Evolutionary conservation across 2,329 filamentous ascomycete genomes (phyloP).

Genomic region (Biscogniauxia sp.): DNA sequence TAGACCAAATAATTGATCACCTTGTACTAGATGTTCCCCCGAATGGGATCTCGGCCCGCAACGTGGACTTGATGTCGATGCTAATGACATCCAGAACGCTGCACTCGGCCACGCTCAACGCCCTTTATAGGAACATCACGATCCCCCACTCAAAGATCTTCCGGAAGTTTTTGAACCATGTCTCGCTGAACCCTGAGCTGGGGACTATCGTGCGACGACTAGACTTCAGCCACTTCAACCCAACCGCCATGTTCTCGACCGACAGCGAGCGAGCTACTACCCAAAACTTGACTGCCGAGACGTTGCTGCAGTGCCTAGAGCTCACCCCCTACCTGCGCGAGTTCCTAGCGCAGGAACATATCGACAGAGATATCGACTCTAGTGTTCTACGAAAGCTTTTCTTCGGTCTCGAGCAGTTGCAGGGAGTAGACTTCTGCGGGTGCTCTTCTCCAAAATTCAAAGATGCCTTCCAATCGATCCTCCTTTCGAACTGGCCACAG

Average conservation of each 20-base stretch:
- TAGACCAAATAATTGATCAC: conserved; percentile 72
- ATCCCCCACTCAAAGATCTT: conserved; percentile 83
- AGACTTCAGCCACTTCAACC: conserved; percentile 85
- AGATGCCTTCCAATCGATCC: conserved; percentile 57
- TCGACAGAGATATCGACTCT: conserved; percentile 72
- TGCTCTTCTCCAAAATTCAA: conserved; percentile 69
- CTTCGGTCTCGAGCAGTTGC: conserved; percentile 60
- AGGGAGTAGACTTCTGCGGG: conserved; percentile 74
- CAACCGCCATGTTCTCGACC: conserved; percentile 71
- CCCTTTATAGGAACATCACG: conserved; percentile 76
- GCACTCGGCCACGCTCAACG: conserved; percentile 69
- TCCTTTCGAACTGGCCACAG: conserved; percentile 53
- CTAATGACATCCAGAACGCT: conserved; percentile 73
- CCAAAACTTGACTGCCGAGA: conserved; percentile 72
- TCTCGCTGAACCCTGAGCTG: conserved; percentile 63
- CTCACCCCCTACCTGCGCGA: conserved; percentile 73
- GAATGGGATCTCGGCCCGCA: conserved; percentile 74
- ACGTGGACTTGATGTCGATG: conserved; percentile 74
- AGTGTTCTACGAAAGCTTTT: conserved; percentile 70
- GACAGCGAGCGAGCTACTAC: conserved; percentile 72
- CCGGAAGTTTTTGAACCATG: conserved; percentile 72
- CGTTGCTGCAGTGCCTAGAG: conserved; percentile 67
- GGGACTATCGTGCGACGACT: conserved; percentile 75
- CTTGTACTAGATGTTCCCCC: conserved; percentile 70
- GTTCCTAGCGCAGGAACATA: conserved; percentile 76